Evolutionary conservation across 495 filamentous ascomycete species (phyloP).

Genomic region (Penicillium waksmanii): DNA sequence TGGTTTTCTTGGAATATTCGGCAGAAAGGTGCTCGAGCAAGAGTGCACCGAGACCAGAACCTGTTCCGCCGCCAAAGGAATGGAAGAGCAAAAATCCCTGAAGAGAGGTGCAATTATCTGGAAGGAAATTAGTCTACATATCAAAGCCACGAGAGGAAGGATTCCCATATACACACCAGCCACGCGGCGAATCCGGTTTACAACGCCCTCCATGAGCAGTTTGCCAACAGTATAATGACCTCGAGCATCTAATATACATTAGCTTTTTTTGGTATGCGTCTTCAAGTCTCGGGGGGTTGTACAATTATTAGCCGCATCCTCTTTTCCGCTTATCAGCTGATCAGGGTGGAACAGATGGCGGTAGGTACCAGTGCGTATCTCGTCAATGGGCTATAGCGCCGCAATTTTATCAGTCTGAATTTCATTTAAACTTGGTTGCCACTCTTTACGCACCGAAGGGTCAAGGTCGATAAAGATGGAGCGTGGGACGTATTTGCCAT

Average conservation of each 20-base stretch:
- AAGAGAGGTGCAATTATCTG: constrained; percentile 90
- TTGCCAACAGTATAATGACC: constrained; percentile 94
- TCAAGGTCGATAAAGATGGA: constrained; percentile 55
- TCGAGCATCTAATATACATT: constrained; percentile 68
- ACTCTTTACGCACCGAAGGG: constrained; percentile 58
- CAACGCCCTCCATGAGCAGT: constrained; percentile 81
- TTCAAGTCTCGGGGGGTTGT: constrained; percentile 11
- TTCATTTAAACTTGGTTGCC: background rate
- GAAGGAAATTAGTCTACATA: constrained; percentile 21
- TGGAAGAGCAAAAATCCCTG: constrained; percentile 95
- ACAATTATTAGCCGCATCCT: constrained; percentile 94
- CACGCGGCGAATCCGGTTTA: constrained; percentile 84
- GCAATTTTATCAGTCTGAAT: constrained; percentile 12
- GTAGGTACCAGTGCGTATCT: constrained; percentile 83
- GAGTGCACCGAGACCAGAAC: constrained; percentile 86
- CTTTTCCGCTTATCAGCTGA: constrained; percentile 85
- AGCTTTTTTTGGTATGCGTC: constrained; percentile 12
- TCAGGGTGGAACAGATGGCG: constrained; percentile 90
- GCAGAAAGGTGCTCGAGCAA: constrained; percentile 84
- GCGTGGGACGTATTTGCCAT: constrained; percentile 87
- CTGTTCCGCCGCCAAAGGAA: constrained; percentile 91
- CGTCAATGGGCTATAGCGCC: constrained; percentile 70
- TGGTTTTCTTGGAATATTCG: constrained; percentile 93
- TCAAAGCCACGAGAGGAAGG: background rate
- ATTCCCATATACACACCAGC: constrained; percentile 57